Percentiles rank a stretch among this genome's conserved stretches.
Evolutionary conservation across 345 rosid genomes (phyloP).

Genomic region (Excoecaria agallocha): DNA sequence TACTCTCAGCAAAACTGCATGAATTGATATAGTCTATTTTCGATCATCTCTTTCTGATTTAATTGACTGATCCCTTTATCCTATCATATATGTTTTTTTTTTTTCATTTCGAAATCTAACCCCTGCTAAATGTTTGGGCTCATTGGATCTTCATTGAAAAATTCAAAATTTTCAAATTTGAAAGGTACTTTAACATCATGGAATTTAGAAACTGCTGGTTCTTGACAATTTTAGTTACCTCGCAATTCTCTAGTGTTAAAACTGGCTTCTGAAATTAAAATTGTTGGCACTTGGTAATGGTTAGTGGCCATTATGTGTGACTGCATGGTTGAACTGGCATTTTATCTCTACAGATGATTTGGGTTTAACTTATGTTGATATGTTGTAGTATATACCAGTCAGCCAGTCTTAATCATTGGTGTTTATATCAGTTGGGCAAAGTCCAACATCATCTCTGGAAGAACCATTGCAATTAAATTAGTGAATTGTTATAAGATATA

Average conservation of each 20-base stretch:
- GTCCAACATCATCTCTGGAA: neutral
- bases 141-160: too few relatives aligned
- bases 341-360: neutral
- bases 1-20: too few relatives aligned
- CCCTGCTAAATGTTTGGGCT: too few relatives aligned
- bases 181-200: too few relatives aligned
- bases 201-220: slow-evolving; percentile 20
- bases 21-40: too few relatives aligned
- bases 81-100: too few relatives aligned
- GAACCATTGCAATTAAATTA: neutral
- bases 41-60: too few relatives aligned
- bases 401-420: slow-evolving; percentile 14
- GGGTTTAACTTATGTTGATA: slow-evolving; percentile 15
- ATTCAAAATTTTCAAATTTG: too few relatives aligned
- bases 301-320: slow-evolving; percentile 19
- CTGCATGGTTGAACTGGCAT: slow-evolving; percentile 20
- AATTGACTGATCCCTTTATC: too few relatives aligned
- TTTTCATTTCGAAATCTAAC: too few relatives aligned
- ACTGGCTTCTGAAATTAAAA: slow-evolving; percentile 21
- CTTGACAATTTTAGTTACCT: slow-evolving; percentile 11
- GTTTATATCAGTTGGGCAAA: slow-evolving; percentile 8
- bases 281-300: slow-evolving; percentile 16
- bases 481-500: neutral
- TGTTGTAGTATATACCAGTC: slow-evolving; percentile 6
- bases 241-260: slow-evolving; percentile 27